A percentile compares a stretch with the other conserved stretches of the same genome.
These are phyloP conservation scores for Arabidopsis lyrata DNA, from an alignment of 441 rosid genomes.

Conservation along the genomic window DNA sequence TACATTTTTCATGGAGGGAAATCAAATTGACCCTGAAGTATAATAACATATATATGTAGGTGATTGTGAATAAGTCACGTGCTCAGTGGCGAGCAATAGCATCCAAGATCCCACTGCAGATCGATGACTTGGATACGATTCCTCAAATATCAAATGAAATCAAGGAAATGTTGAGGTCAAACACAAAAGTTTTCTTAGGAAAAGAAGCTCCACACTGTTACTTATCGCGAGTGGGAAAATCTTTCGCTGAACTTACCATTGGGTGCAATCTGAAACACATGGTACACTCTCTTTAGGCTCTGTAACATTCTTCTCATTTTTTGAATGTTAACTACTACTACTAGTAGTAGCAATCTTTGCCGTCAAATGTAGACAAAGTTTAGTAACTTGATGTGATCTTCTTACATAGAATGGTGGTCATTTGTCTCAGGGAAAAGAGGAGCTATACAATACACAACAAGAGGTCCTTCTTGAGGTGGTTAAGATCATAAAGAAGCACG, in stretches of 20 bases:
- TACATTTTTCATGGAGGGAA: background rate
- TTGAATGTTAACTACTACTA: background rate
- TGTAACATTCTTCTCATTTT: background rate
- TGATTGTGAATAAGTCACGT: constrained; percentile 88
- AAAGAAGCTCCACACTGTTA: constrained; percentile 88
- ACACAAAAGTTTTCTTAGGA: constrained; percentile 79
- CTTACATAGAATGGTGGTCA: background rate
- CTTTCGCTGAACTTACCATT: constrained; percentile 71
- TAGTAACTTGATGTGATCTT: background rate
- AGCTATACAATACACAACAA: constrained; percentile 66
- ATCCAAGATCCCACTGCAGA: constrained; percentile 65
- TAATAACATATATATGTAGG: constrained; percentile 47
- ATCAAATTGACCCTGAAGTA: background rate
- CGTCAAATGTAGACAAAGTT: background rate
- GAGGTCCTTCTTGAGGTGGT: constrained; percentile 77
- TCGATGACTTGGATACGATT: constrained; percentile 75
- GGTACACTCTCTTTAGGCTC: constrained; percentile 50
- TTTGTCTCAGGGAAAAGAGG: constrained; percentile 66
- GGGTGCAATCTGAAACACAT: constrained; percentile 85
- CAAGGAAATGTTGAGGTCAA: constrained; percentile 61
- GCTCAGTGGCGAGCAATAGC: constrained; percentile 75
- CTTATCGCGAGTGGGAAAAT: constrained; percentile 74
- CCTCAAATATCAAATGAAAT: constrained; percentile 73
- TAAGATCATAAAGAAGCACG: constrained; percentile 71
- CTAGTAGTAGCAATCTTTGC: background rate